Percentiles rank a stretch among this genome's conserved stretches.
phyloP scores from a whole-genome alignment of 352 stramenopile genomes.

The Phytophthora tubulina region DNA sequence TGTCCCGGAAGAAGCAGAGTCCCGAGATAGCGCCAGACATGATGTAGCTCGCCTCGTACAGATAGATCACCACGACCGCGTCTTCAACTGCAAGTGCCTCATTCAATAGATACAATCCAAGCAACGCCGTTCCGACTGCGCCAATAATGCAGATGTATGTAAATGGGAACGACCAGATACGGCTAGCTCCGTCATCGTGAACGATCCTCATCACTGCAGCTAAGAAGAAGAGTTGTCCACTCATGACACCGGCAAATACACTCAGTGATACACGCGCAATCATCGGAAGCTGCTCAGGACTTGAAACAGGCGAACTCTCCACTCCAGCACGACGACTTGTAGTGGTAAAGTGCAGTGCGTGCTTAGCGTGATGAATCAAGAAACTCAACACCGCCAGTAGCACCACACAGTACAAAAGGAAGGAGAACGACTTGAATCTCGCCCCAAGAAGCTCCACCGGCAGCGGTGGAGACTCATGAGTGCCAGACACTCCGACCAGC shows the following conservation, averaged over 20 bases:
- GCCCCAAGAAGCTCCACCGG: slow-evolving; percentile 63
- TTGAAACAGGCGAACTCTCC: slow-evolving; percentile 34
- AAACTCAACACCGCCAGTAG: slow-evolving; percentile 56
- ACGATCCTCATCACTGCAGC: slow-evolving; percentile 70
- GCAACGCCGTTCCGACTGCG: slow-evolving; percentile 68
- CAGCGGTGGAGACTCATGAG: slow-evolving; percentile 67
- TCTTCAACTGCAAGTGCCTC: slow-evolving; percentile 85
- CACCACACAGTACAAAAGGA: slow-evolving; percentile 65
- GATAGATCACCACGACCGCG: slow-evolving; percentile 83
- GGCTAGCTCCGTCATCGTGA: slow-evolving; percentile 58
- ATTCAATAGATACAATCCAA: slow-evolving; percentile 80
- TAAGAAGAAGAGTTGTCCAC: slow-evolving; percentile 84
- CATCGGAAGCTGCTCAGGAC: slow-evolving; percentile 40
- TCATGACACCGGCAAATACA: slow-evolving; percentile 75
- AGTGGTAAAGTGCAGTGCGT: slow-evolving; percentile 63
- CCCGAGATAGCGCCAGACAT: slow-evolving; percentile 77
- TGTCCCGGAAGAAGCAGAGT: slow-evolving; percentile 85
- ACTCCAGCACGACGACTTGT: slow-evolving; percentile 40
- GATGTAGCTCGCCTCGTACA: slow-evolving; percentile 88
- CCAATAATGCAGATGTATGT: slow-evolving; percentile 77
- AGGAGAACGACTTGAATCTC: slow-evolving; percentile 69
- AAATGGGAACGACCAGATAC: slow-evolving; percentile 65
- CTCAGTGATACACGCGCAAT: slow-evolving; percentile 65
- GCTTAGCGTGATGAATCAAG: slow-evolving; percentile 63
- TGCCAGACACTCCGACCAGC: slow-evolving; percentile 75